Evolutionary conservation across 306 rosid genomes (phyloP), one percentile per base, ranked within the genome.

Genomic region (Betula pendula): DNA sequence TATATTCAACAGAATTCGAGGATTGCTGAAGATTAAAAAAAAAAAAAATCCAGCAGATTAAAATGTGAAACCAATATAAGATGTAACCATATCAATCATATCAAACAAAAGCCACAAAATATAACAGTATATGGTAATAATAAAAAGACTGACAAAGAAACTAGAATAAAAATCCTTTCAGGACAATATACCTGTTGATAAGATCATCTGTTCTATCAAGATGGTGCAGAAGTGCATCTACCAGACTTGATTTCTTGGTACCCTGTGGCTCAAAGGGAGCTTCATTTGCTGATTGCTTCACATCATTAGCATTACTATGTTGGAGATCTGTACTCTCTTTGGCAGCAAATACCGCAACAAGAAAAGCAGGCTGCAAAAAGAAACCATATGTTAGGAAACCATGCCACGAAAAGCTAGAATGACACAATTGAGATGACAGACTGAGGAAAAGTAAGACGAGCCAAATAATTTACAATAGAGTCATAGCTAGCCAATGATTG

Each of bases 291-390:
- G 80, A 85, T 67, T 81, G 90, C 80, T 80, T 81, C 70, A 74
- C 85, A 77, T 75, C 88, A 72, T 68, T 88, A 83, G 40, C 29
- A 70, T 13, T 75, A 77, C 78, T 83, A 47, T 22, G 76, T 20
- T 74, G 93, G 72, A 77, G 85, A 71, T 73, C 83, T 48, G 55
- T 74, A 74, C 77, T 75, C 80, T 66, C 90, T 47, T 87, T 88
- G 48, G 78, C 66, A 52, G 88, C 80, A 78, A 89, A 87, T 71
- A 92, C 69, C 62, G 92, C 87, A 83, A 85, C 83, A 84, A 90
- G 88, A 80, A 94, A 92, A 74, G 98, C 88, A 81, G 97, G 96
- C 98, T 94, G 96, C 84, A 85, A 6, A 78, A 81, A 58, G 77
- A 53, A 84, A 51, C 42, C 29, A 77, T 76, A 49, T 63, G 74